These are phyloP conservation scores for Dicorynia guianensis DNA, from an alignment of 306 rosid genomes.

Conservation along the genomic window DNA sequence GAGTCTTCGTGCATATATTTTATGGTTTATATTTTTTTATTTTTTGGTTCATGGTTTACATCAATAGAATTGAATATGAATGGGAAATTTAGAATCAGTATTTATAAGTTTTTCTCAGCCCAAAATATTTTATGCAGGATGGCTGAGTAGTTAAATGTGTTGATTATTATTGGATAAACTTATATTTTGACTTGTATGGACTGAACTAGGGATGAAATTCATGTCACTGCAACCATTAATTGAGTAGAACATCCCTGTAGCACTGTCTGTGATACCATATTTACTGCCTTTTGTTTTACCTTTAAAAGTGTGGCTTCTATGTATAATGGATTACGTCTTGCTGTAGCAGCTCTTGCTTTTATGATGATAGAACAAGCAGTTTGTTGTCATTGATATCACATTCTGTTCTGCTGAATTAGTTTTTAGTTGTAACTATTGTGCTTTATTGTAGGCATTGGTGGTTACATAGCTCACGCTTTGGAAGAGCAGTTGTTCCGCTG, in stretches of 20 bases:
- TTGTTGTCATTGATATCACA: conserved; percentile 12
- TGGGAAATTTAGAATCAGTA: not conserved
- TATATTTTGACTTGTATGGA: not conserved
- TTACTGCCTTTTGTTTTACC: conserved; percentile 11
- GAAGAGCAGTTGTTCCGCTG: conserved; percentile 96
- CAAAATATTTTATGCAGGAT: conserved; percentile 4
- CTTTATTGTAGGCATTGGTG: conserved; percentile 80
- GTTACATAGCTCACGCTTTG: conserved; percentile 83
- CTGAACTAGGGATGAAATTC: conserved; percentile 24
- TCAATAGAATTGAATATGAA: not conserved
- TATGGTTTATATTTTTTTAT: conserved; percentile 8
- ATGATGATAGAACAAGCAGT: conserved; percentile 26
- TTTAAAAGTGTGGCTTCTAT: conserved; percentile 30
- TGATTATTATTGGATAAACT: conserved; percentile 21
- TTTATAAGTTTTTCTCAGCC: conserved; percentile 3
- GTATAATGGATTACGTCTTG: conserved; percentile 14
- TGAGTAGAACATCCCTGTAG: conserved; percentile 29
- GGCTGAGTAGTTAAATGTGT: conserved; percentile 32
- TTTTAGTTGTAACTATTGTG: not conserved
- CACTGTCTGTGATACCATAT: conserved; percentile 2
- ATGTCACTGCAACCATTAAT: conserved; percentile 23
- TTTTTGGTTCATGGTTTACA: not conserved
- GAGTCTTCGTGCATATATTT: not conserved
- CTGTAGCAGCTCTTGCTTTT: conserved; percentile 4
- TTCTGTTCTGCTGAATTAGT: conserved; percentile 16